phyloP scores from a whole-genome alignment of 129 eudicot genomes.

The Mikania micrantha region DNA sequence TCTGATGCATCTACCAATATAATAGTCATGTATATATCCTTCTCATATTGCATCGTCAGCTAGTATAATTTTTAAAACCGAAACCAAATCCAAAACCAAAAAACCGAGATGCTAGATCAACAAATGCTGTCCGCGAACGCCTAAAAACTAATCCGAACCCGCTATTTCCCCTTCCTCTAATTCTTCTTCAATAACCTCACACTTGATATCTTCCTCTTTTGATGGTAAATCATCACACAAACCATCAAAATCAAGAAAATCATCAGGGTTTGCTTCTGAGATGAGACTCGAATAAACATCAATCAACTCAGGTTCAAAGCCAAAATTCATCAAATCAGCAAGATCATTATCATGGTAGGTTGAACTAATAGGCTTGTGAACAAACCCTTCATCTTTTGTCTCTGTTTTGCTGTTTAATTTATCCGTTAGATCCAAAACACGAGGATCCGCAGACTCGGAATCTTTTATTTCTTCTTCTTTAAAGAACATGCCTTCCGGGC shows the following conservation, averaged over 20 bases:
- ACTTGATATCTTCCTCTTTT: neutral
- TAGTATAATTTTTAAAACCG: neutral
- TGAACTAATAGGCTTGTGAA: neutral
- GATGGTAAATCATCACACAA: constrained; percentile 25
- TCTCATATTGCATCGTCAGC: constrained; percentile 2
- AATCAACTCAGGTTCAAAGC: constrained; percentile 42
- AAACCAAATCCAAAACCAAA: neutral
- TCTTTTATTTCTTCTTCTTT: constrained; percentile 75
- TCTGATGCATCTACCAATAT: constrained; percentile 7
- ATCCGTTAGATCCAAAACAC: constrained; percentile 40
- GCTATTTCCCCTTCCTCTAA: constrained; percentile 89
- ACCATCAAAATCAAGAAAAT: constrained; percentile 58
- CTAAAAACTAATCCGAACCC: constrained; percentile 5
- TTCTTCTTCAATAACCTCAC: constrained; percentile 31
- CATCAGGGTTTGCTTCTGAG: constrained; percentile 45
- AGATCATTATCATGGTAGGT: neutral
- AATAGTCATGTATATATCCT: neutral
- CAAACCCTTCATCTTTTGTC: neutral
- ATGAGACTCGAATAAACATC: constrained; percentile 46
- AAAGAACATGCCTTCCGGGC: constrained; percentile 39
- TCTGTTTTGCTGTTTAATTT: constrained; percentile 9
- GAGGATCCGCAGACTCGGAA: constrained; percentile 33
- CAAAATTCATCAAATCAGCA: constrained; percentile 39
- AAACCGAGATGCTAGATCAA: neutral
- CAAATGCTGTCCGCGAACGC: neutral